A percentile compares a stretch with the other conserved stretches of the same genome.
Evolutionary conservation across 2,329 filamentous ascomycete species (phyloP).

Genomic region (Orbilia blumenaviensis): DNA sequence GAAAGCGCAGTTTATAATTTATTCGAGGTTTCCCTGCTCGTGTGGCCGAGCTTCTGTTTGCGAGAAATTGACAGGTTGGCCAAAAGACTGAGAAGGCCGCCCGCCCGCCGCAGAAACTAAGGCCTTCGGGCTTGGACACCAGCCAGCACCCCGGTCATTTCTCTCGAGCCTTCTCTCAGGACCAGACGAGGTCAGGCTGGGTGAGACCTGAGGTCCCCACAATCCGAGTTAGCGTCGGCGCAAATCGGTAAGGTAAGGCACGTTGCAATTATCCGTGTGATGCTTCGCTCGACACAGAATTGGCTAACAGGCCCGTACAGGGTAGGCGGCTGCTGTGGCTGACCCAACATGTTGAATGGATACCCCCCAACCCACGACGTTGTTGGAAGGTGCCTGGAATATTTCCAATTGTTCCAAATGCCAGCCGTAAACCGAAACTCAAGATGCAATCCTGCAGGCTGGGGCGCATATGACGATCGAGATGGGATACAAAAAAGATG

Average conservation of each 20-base stretch:
- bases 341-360: neutral
- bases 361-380: neutral
- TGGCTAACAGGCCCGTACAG: slow-evolving; percentile 20
- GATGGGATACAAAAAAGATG: neutral
- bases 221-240: slow-evolving; percentile 22
- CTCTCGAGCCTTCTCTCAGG: neutral
- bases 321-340: slow-evolving; percentile 3
- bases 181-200: neutral
- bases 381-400: slow-evolving; percentile 21
- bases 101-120: neutral
- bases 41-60: slow-evolving; percentile 28
- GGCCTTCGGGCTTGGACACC: slow-evolving; percentile 4
- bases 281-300: neutral
- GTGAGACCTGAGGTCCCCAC: slow-evolving; percentile 13
- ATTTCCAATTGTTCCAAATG: neutral
- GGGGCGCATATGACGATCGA: neutral
- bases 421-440: neutral
- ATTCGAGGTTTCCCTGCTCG: slow-evolving; percentile 31
- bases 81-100: slow-evolving; percentile 15
- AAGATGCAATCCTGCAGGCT: too few species aligned
- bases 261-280: slow-evolving; percentile 31
- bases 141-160: neutral
- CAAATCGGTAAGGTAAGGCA: slow-evolving; percentile 45
- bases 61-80: slow-evolving; percentile 46
- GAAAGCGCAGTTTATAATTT: slow-evolving; percentile 36